phyloP scores from a whole-genome alignment of 2,329 filamentous ascomycete species.

The Didymella segeticola region DNA sequence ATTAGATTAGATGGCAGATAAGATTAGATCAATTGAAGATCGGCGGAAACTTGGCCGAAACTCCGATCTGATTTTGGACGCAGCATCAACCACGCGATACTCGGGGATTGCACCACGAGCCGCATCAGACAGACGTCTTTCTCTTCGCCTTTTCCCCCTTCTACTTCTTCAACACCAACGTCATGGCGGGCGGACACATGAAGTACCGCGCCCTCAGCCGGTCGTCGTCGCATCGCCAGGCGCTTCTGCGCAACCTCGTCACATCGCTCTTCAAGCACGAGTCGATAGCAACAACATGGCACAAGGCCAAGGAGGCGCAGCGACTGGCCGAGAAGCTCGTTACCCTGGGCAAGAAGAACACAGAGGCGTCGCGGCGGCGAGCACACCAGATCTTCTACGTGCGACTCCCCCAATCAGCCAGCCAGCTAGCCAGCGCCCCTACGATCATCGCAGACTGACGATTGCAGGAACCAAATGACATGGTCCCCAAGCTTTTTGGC shows the following conservation, averaged over 20 bases:
- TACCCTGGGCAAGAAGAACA: conserved; percentile 91
- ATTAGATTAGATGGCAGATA: conserved; percentile 6
- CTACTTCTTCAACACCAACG: conserved; percentile 16
- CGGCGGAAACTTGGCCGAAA: conserved; percentile 5
- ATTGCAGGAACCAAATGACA: conserved; percentile 67
- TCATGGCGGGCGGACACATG: conserved; percentile 83
- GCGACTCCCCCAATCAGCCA: conserved; percentile 45
- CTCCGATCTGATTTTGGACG: conserved; percentile 31
- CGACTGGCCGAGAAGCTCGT: conserved; percentile 92
- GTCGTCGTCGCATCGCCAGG: conserved; percentile 84
- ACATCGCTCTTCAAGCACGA: conserved; percentile 94
- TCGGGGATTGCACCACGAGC: conserved; percentile 7
- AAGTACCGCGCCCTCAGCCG: conserved; percentile 91
- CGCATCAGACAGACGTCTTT: conserved; percentile 10
- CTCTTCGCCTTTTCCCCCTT: conserved; percentile 11
- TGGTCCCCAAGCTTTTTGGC: conserved; percentile 88
- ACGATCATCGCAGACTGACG: conserved; percentile 23
- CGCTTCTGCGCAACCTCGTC: conserved; percentile 92
- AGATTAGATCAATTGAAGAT: conserved; percentile 6
- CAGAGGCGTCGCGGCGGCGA: conserved; percentile 75
- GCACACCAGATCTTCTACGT: conserved; percentile 89
- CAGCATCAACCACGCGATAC: conserved; percentile 11
- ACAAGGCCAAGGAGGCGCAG: conserved; percentile 97
- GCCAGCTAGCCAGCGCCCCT: neutral
- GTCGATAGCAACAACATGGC: conserved; percentile 91